phyloP scores from a whole-genome alignment of 1,284 basidiomycete genomes.

The Ganoderma boninense region DNA sequence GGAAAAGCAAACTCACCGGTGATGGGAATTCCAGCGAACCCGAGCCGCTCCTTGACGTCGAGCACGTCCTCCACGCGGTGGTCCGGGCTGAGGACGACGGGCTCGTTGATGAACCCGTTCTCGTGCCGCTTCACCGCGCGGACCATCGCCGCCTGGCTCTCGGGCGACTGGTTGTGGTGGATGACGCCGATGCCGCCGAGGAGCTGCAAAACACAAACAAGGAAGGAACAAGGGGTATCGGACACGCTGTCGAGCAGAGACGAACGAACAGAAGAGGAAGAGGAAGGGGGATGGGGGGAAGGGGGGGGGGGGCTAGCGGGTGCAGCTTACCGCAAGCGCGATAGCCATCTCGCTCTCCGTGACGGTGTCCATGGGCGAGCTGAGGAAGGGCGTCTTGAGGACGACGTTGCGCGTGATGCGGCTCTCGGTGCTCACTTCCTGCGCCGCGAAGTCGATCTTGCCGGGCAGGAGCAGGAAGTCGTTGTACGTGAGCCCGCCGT shows the following conservation, averaged over 20 bases:
- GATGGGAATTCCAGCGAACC: slow-evolving; percentile 98
- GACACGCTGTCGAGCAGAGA: slow-evolving; percentile 25
- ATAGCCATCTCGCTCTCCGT: slow-evolving; percentile 99
- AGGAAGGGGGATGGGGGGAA: no score
- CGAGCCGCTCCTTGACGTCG: slow-evolving; percentile 91
- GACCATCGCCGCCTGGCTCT: slow-evolving; percentile 95
- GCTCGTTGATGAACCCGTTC: slow-evolving; percentile 98
- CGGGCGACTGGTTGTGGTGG: slow-evolving; percentile 94
- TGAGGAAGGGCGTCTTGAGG: slow-evolving; percentile 97
- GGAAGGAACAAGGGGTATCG: slow-evolving; percentile 29
- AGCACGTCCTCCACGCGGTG: slow-evolving; percentile 91
- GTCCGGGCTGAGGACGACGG: slow-evolving; percentile 84
- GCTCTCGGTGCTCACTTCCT: slow-evolving; percentile 85
- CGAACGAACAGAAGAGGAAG: no score
- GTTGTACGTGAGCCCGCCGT: slow-evolving; percentile 98
- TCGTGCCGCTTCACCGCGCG: slow-evolving; percentile 98
- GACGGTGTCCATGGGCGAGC: slow-evolving; percentile 99
- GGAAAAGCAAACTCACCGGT: slow-evolving; percentile 72
- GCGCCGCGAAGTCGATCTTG: slow-evolving; percentile 93
- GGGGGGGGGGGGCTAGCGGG: slow-evolving; percentile 19
- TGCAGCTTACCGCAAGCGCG: slow-evolving; percentile 80
- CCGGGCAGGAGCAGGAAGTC: slow-evolving; percentile 95
- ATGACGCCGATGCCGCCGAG: slow-evolving; percentile 98
- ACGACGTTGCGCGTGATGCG: slow-evolving; percentile 91
- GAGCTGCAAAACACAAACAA: slow-evolving; percentile 56